Percentiles rank a stretch among this genome's conserved stretches.
Evolutionary conservation across 2,329 filamentous ascomycete genomes (phyloP).

Genomic region (Metarhizium brunneum): DNA sequence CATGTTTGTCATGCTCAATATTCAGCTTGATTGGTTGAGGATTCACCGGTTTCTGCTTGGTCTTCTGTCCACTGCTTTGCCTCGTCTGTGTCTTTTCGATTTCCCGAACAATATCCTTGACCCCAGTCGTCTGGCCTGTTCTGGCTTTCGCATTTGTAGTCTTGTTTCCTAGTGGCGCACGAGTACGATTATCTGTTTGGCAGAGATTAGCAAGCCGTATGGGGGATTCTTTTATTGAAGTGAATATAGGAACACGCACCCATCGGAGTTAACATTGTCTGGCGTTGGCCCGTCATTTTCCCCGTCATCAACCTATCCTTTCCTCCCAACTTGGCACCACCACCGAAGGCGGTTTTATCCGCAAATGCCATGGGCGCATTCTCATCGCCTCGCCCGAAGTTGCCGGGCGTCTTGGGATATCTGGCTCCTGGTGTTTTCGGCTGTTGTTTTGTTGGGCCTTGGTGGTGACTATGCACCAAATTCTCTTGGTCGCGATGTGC

Average conservation of each 20-base stretch:
- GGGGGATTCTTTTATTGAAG: not conserved
- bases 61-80: constrained; percentile 48
- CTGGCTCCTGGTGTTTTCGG: constrained; percentile 73
- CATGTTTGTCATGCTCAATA: constrained; percentile 44
- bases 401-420: constrained; percentile 75
- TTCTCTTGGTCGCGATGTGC: constrained; percentile 83
- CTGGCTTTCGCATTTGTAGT: constrained; percentile 88
- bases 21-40: constrained; percentile 51
- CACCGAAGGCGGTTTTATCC: constrained; percentile 35
- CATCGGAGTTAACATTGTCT: constrained; percentile 66
- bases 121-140: constrained; percentile 56
- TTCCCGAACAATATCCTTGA: constrained; percentile 48
- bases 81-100: constrained; percentile 54
- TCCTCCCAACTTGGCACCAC: constrained; percentile 46
- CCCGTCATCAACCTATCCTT: constrained; percentile 32
- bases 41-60: constrained; percentile 46
- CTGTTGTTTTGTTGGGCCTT: constrained; percentile 65
- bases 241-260: constrained; percentile 41
- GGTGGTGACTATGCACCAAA: constrained; percentile 66
- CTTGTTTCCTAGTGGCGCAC: constrained; percentile 84
- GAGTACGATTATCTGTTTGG: constrained; percentile 37
- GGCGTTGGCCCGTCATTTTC: constrained; percentile 37
- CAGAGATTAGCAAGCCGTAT: constrained; percentile 6
- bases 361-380: constrained; percentile 47
- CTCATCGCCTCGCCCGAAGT: constrained; percentile 72